Evolutionary conservation across 345 rosid genomes (phyloP).

Genomic region (Camelina hispida): DNA sequence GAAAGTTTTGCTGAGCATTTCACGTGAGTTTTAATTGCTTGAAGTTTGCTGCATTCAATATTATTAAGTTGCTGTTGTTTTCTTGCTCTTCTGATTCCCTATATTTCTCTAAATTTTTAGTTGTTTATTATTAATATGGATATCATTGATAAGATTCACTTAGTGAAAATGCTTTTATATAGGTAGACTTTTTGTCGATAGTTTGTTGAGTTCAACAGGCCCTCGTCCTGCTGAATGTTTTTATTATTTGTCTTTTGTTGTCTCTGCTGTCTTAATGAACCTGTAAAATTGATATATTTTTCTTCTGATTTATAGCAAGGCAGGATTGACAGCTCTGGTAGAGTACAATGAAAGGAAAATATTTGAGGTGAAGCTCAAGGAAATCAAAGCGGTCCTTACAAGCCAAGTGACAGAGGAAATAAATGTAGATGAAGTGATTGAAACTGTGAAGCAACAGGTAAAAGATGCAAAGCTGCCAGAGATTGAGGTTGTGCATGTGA

Average conservation of each 20-base stretch:
- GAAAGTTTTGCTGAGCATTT: constrained; percentile 95
- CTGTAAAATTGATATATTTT: background rate
- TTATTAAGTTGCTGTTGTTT: background rate
- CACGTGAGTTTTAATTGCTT: constrained; percentile 60
- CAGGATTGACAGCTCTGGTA: constrained; percentile 75
- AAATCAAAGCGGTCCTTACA: constrained; percentile 83
- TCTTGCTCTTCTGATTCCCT: background rate
- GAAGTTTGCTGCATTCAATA: constrained; percentile 4
- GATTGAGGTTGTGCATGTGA: constrained; percentile 68
- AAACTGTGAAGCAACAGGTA: constrained; percentile 77
- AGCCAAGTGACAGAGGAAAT: constrained; percentile 75
- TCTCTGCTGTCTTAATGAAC: background rate
- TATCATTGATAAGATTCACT: background rate
- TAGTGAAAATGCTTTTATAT: background rate
- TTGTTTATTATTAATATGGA: background rate
- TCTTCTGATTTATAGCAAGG: constrained; percentile 67
- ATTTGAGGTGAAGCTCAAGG: constrained; percentile 87
- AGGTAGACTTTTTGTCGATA: background rate
- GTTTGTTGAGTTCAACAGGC: background rate
- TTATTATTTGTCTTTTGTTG: background rate
- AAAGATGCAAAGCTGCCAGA: constrained; percentile 85
- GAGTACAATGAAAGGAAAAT: constrained; percentile 94
- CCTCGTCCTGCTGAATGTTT: background rate
- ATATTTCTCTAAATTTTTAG: background rate
- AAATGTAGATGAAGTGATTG: constrained; percentile 80